Conservation (phyloP, 2,329 filamentous ascomycete species). For the Aspergillus carbonarius region DNA sequence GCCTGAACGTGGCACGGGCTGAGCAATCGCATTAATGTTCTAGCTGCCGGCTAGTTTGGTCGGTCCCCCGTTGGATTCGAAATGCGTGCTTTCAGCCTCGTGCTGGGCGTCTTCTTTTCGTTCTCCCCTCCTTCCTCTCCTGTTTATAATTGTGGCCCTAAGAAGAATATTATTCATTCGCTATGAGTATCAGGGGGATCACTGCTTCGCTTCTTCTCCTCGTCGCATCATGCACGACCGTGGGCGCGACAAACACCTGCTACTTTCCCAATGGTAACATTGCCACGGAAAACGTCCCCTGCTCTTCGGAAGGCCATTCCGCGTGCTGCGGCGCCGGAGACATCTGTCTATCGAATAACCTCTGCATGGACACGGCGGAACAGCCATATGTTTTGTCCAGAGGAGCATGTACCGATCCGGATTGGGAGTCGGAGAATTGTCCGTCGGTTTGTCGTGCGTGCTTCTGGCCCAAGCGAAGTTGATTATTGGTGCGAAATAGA, state of each 20-base stretch:
- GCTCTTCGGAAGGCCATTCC: slow-evolving; percentile 24
- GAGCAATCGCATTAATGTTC: too few species aligned
- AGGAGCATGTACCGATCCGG: slow-evolving; percentile 29
- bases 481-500: too few species aligned
- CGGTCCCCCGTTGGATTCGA: too few species aligned
- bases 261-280: slow-evolving; percentile 28
- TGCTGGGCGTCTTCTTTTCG: too few species aligned
- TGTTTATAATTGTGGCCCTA: too few species aligned
- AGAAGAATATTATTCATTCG: background rate
- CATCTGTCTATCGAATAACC: slow-evolving; percentile 30
- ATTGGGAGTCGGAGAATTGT: slow-evolving; percentile 26
- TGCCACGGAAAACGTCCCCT: slow-evolving; percentile 24
- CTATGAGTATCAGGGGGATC: background rate
- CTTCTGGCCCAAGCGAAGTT: background rate
- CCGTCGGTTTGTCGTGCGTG: slow-evolving; percentile 24
- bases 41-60: too few species aligned
- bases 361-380: slow-evolving; percentile 26
- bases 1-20: too few species aligned
- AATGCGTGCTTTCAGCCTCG: too few species aligned
- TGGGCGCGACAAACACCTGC: slow-evolving; percentile 15
- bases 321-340: slow-evolving; percentile 25
- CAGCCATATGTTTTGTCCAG: slow-evolving; percentile 28
- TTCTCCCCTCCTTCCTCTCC: too few species aligned
- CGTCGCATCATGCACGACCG: background rate
- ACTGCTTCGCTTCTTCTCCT: background rate